These are phyloP conservation scores for Phlebiopsis gigantea DNA, from an alignment of 768 basidiomycete genomes.

Conservation along the genomic window DNA sequence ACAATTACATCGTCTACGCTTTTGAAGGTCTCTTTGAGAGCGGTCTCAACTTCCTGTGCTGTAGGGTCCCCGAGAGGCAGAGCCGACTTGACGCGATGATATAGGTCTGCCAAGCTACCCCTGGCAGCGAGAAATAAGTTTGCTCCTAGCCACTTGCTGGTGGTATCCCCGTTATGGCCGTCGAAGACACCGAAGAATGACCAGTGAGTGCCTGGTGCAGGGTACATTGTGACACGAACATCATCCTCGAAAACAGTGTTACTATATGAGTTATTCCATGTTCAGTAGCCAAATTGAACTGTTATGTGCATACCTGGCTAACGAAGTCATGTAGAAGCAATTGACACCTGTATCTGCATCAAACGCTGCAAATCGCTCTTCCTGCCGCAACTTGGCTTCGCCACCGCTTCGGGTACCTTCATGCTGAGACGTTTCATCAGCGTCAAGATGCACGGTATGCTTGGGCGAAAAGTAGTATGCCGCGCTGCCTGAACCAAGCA, in stretches of 20 bases:
- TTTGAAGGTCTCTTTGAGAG: slow-evolving; percentile 34
- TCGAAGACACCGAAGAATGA: slow-evolving; percentile 30
- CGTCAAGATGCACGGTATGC: neutral
- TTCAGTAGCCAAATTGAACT: neutral
- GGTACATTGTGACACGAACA: slow-evolving; percentile 7
- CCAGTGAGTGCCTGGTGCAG: slow-evolving; percentile 25
- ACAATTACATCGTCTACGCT: slow-evolving; percentile 38
- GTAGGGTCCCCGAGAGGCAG: slow-evolving; percentile 7
- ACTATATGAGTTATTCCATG: neutral
- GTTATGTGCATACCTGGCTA: neutral
- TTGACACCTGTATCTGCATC: neutral
- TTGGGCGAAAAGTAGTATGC: neutral
- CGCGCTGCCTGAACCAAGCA: neutral
- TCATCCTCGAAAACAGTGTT: neutral
- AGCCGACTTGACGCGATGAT: slow-evolving; percentile 5
- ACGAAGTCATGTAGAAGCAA: neutral
- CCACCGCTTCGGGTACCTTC: neutral
- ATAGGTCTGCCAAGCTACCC: slow-evolving; percentile 21
- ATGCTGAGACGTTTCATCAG: neutral
- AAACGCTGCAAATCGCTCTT: neutral
- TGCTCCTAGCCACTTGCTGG: slow-evolving; percentile 28
- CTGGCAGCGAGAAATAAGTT: slow-evolving; percentile 26
- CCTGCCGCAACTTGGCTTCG: neutral
- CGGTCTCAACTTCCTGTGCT: slow-evolving; percentile 28
- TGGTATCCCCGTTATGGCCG: slow-evolving; percentile 29